Conservation (phyloP, 108 stramenopile genomes). For the Ochromonas danica region DNA sequence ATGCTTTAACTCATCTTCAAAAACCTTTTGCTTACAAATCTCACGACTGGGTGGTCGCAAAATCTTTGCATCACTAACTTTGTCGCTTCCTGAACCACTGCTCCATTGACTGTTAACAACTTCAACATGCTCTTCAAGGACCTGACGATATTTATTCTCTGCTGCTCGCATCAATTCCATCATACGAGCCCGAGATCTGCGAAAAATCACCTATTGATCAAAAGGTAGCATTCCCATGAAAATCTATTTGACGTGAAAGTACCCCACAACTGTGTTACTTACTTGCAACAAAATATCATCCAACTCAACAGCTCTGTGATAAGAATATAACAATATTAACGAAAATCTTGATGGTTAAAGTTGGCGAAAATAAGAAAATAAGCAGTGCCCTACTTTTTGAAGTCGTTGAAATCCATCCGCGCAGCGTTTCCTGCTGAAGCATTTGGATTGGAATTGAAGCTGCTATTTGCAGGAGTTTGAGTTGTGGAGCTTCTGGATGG, state of each 20-base stretch:
- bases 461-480: neutral
- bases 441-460: neutral
- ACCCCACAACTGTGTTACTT: neutral
- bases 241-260: neutral
- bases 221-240: neutral
- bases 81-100: neutral
- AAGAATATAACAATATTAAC: neutral
- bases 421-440: neutral
- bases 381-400: neutral
- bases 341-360: neutral
- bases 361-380: neutral
- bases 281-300: conserved; percentile 19
- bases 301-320: neutral
- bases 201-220: neutral
- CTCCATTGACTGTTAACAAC: neutral
- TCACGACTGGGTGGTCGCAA: too few relatives aligned
- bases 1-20: neutral
- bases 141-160: neutral
- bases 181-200: neutral
- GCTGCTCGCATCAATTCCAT: neutral
- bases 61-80: neutral
- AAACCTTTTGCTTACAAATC: too few relatives aligned
- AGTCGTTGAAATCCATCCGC: conserved; percentile 5
- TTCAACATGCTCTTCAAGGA: neutral
- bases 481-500: neutral